These are phyloP conservation scores for Mycena kentingensis DNA, from an alignment of 768 basidiomycete genomes.

Conservation along the genomic window DNA sequence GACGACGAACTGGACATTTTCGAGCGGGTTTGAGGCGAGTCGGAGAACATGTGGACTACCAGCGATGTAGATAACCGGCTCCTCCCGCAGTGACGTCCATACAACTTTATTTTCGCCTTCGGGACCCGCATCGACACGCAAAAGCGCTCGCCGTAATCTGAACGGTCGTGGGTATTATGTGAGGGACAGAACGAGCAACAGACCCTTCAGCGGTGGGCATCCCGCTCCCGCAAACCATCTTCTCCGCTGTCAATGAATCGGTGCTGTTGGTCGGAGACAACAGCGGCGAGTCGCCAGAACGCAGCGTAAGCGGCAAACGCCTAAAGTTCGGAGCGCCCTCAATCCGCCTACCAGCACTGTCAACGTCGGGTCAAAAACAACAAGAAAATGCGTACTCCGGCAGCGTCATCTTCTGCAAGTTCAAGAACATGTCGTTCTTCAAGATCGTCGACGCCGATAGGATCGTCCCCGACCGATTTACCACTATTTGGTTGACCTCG, in stretches of 20 bases:
- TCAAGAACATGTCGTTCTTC: slow-evolving; percentile 93
- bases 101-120: slow-evolving; percentile 74
- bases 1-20: slow-evolving; percentile 87
- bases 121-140: slow-evolving; percentile 78
- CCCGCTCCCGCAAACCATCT: slow-evolving; percentile 83
- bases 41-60: slow-evolving; percentile 90
- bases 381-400: too few relatives aligned
- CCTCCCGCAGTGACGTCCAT: slow-evolving; percentile 98
- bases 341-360: too few relatives aligned
- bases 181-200: background rate
- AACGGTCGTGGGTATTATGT: slow-evolving; percentile 4
- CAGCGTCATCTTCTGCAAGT: slow-evolving; percentile 93
- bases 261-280: too few relatives aligned
- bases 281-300: slow-evolving; percentile 30
- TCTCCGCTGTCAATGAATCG: slow-evolving; percentile 48
- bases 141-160: slow-evolving; percentile 77
- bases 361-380: too few relatives aligned
- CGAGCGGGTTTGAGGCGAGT: slow-evolving; percentile 81
- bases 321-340: slow-evolving; percentile 96
- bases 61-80: slow-evolving; percentile 89
- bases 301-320: slow-evolving; percentile 67
- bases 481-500: slow-evolving; percentile 86
- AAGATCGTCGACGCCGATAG: slow-evolving; percentile 90
- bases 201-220: slow-evolving; percentile 95
- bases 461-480: slow-evolving; percentile 81